Percentiles rank a stretch among this genome's conserved stretches.
Conservation (phyloP, 352 stramenopile genomes). For the Blastocystis sp. region DNA sequence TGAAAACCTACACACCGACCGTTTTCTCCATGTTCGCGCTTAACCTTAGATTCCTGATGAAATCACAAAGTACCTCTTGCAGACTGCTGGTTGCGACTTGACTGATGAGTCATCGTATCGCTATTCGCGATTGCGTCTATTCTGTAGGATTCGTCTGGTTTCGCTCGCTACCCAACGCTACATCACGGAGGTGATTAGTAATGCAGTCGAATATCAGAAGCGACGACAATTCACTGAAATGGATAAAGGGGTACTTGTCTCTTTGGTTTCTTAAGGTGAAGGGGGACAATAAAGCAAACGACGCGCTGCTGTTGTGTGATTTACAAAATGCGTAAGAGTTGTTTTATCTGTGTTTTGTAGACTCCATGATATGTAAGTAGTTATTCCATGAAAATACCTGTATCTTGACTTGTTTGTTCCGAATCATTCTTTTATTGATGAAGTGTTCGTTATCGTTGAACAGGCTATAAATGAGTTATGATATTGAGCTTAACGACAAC, state of each 20-base stretch:
- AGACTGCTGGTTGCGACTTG: slow-evolving; percentile 23
- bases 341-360: background rate
- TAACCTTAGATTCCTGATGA: slow-evolving; percentile 49
- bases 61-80: slow-evolving; percentile 42
- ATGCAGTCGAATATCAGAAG: background rate
- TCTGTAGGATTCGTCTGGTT: slow-evolving; percentile 41
- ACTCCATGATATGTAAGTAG: slow-evolving; percentile 4
- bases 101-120: slow-evolving; percentile 7
- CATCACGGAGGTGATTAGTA: slow-evolving; percentile 11
- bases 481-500: background rate
- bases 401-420: background rate
- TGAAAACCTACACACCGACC: slow-evolving; percentile 36
- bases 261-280: background rate
- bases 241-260: background rate
- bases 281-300: background rate
- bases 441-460: background rate
- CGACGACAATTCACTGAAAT: background rate
- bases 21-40: background rate
- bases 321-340: slow-evolving; percentile 42
- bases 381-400: background rate
- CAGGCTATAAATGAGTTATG: background rate
- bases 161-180: slow-evolving; percentile 22
- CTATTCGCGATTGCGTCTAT: background rate
- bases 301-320: slow-evolving; percentile 16
- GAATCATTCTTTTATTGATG: background rate